Percentiles rank a stretch among this genome's conserved stretches.
Evolutionary conservation across 805 yeast genomes (phyloP).

Genomic region (Suhomyces emberorum): DNA sequence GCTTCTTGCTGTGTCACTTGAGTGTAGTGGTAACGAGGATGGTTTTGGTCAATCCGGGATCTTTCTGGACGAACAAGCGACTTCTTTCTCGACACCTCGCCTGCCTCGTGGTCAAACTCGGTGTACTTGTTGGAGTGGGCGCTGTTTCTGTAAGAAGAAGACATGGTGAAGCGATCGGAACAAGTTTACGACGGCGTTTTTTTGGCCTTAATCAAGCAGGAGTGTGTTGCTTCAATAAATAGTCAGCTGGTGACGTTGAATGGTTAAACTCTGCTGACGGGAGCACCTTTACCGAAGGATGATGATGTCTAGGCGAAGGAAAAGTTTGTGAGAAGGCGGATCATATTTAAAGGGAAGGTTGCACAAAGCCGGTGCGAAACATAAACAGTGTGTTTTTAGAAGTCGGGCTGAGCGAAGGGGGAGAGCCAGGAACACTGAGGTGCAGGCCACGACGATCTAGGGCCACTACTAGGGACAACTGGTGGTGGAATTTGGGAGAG

Average conservation of each 20-base stretch:
- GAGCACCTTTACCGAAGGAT: background rate
- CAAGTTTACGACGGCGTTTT: too few relatives aligned
- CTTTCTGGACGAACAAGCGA: conserved; percentile 87
- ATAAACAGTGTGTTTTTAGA: too few relatives aligned
- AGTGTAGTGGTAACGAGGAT: conserved; percentile 76
- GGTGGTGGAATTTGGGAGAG: too few relatives aligned
- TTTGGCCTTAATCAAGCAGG: too few relatives aligned
- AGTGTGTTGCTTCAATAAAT: too few relatives aligned
- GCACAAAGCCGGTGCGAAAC: background rate
- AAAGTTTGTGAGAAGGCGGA: background rate
- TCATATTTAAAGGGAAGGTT: background rate
- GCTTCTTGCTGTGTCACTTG: conserved; percentile 68
- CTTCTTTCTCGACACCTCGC: conserved; percentile 47
- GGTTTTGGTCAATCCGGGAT: conserved; percentile 57
- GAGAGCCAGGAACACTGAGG: too few relatives aligned
- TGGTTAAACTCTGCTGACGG: background rate
- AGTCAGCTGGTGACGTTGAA: background rate
- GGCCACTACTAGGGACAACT: too few relatives aligned
- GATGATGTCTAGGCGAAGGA: background rate
- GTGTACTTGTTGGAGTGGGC: conserved; percentile 24
- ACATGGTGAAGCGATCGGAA: too few relatives aligned
- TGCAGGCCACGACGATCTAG: too few relatives aligned
- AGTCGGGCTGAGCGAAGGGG: background rate
- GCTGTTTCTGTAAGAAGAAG: conserved; percentile 32
- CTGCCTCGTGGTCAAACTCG: conserved; percentile 43